These are phyloP conservation scores for Poa annua DNA, from an alignment of 176 grass and related monocot genomes.

Conservation along the genomic window DNA sequence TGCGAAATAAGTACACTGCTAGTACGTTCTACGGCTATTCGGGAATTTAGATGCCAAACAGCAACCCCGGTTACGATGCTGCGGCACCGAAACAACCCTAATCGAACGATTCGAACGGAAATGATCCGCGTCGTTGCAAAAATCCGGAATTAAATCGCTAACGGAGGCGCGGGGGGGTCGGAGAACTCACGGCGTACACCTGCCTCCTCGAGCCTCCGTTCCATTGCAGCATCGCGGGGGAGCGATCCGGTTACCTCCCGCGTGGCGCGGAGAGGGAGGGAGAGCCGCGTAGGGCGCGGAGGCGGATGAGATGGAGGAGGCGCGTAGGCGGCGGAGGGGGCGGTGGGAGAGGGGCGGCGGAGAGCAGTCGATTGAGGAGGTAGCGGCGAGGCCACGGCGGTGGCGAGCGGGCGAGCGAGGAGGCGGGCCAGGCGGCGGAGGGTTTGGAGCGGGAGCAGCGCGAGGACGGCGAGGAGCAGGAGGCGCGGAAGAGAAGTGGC, in stretches of 20 bases:
- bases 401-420: not conserved
- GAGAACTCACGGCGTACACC: constrained; percentile 72
- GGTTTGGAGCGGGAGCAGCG: not conserved
- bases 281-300: not conserved
- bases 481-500: not conserved
- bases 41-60: constrained; percentile 9
- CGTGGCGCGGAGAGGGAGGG: not conserved
- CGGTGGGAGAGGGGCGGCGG: not conserved
- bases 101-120: not conserved
- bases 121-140: not conserved
- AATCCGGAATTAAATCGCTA: not conserved
- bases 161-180: not conserved
- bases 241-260: not conserved
- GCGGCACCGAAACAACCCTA: not conserved
- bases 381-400: not conserved
- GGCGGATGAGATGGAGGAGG: not conserved
- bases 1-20: constrained; percentile 3
- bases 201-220: constrained; percentile 85
- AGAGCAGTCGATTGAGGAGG: not conserved
- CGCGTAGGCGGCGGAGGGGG: not conserved
- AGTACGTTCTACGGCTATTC: not conserved
- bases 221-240: constrained; percentile 80
- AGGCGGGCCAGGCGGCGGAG: not conserved
- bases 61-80: not conserved
- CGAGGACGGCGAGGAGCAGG: not conserved